A percentile compares a stretch with the other conserved stretches of the same genome.
phyloP scores from a whole-genome alignment of 768 basidiomycete genomes.

The Tulasnella sp. region DNA sequence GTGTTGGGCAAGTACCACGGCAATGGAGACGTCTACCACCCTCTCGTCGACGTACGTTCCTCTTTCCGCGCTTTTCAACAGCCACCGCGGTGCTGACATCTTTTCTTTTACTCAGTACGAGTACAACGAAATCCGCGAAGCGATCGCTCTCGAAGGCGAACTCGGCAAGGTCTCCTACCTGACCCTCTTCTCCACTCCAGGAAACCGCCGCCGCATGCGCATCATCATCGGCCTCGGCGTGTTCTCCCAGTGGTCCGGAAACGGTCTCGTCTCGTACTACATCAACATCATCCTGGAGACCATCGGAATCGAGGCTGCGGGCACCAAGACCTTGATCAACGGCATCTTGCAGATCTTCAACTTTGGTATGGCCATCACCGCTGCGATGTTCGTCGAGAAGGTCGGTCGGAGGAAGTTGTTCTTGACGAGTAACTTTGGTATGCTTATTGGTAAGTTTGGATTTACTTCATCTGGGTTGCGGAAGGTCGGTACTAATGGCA shows the following conservation, averaged over 20 bases:
- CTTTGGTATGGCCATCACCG: constrained; percentile 50
- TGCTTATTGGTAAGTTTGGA: constrained; percentile 47
- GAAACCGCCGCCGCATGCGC: constrained; percentile 64
- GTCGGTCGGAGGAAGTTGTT: constrained; percentile 67
- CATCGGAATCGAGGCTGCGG: constrained; percentile 54
- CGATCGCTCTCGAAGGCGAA: constrained; percentile 58
- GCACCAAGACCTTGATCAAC: constrained; percentile 59
- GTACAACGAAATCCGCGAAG: constrained; percentile 54
- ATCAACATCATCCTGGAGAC: constrained; percentile 38
- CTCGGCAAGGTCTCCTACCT: constrained; percentile 47
- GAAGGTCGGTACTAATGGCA: background rate
- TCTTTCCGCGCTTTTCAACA: background rate
- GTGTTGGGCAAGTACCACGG: constrained; percentile 70
- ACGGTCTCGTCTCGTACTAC: constrained; percentile 64
- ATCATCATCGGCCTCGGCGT: constrained; percentile 46
- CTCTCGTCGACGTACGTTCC: constrained; percentile 49
- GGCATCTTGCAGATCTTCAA: constrained; percentile 66
- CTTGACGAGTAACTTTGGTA: constrained; percentile 57
- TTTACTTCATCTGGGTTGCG: too few species aligned
- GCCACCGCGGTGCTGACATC: background rate
- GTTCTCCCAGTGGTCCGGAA: constrained; percentile 80
- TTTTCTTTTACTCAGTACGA: constrained; percentile 19
- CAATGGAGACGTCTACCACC: constrained; percentile 55
- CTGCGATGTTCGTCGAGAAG: constrained; percentile 61
- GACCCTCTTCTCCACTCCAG: constrained; percentile 55